Percentiles rank a stretch among this genome's conserved stretches.
Evolutionary conservation across 116 monocot species (phyloP).

Genomic region (Trichopus zeylanicus): DNA sequence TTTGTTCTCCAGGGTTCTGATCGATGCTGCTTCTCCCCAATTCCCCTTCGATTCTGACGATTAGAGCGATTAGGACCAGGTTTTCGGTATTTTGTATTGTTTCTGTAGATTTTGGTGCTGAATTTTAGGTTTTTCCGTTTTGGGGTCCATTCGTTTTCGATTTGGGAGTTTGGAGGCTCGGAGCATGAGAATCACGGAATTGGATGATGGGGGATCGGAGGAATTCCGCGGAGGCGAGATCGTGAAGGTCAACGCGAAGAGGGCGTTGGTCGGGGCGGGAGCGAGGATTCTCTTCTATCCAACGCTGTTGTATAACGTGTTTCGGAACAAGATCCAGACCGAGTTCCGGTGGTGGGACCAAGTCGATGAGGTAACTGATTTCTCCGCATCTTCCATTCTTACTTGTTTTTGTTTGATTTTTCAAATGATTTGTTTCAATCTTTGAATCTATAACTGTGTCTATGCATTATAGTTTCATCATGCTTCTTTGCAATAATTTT

Average conservation of each 20-base stretch:
- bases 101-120: neutral
- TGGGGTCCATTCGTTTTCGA: neutral
- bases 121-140: neutral
- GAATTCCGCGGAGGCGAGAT: constrained; percentile 11
- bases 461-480: no score
- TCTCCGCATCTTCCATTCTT: neutral
- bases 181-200: constrained; percentile 20
- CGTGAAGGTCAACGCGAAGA: constrained; percentile 35
- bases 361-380: constrained; percentile 45
- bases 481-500: no score
- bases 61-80: neutral
- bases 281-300: constrained; percentile 80
- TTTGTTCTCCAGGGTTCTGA: neutral
- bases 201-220: constrained; percentile 17
- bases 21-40: neutral
- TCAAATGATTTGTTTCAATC: neutral
- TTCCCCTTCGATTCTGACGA: neutral
- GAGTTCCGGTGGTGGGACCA: constrained; percentile 90
- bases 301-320: constrained; percentile 69
- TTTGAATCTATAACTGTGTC: no score
- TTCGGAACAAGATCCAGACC: constrained; percentile 65
- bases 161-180: neutral
- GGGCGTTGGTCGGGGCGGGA: constrained; percentile 58
- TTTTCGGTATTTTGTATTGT: neutral
- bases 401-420: neutral